A percentile compares a stretch with the other conserved stretches of the same genome.
Evolutionary conservation across 306 rosid genomes (phyloP).

Genomic region (Vachellia collinsii): DNA sequence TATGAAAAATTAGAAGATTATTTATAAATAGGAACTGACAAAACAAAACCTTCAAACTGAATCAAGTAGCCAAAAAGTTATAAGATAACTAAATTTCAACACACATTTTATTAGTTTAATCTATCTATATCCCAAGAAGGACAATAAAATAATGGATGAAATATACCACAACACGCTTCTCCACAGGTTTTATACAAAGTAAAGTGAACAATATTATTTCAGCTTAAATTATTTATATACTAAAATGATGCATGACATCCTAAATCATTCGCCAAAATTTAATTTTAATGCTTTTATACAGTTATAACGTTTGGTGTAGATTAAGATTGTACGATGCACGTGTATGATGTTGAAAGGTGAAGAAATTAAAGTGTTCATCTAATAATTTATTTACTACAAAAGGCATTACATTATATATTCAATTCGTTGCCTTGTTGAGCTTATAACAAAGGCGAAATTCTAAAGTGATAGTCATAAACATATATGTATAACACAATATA

Average conservation of each 20-base stretch:
- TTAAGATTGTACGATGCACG: not conserved
- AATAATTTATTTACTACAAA: not conserved
- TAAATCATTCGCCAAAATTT: too few relatives aligned
- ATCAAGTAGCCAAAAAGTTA: conserved; percentile 1
- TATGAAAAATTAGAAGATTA: too few relatives aligned
- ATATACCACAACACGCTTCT: not conserved
- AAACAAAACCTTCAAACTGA: conserved; percentile 15
- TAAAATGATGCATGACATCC: not conserved
- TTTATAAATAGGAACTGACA: too few relatives aligned
- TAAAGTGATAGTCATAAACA: conserved; percentile 20
- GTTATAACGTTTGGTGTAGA: not conserved
- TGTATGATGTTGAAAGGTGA: too few relatives aligned
- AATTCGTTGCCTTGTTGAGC: conserved; percentile 53
- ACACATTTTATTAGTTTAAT: not conserved
- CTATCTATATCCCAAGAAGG: not conserved
- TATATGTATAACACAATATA: not conserved
- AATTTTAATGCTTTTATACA: not conserved
- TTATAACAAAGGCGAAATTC: conserved; percentile 6
- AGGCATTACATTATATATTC: not conserved
- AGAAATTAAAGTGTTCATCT: too few relatives aligned
- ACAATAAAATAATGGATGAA: not conserved
- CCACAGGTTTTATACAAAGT: not conserved
- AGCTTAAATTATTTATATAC: too few relatives aligned
- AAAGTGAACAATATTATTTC: too few relatives aligned
- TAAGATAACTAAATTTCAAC: not conserved